Percentiles rank a stretch among this genome's conserved stretches.
phyloP scores from a whole-genome alignment of 345 rosid genomes.

The Hypericum androsaemum region DNA sequence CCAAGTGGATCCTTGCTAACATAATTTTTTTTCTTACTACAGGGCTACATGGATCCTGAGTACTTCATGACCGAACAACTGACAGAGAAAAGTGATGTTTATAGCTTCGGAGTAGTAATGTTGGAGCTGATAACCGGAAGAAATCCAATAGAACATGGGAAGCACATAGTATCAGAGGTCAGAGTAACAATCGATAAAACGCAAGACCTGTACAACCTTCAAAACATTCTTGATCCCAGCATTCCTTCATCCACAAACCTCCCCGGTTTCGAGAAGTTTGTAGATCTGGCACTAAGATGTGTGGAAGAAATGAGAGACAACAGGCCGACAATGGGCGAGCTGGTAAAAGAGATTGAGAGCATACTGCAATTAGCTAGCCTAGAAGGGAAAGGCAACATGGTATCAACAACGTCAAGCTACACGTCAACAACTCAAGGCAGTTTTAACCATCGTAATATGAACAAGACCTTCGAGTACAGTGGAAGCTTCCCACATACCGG shows the following conservation, averaged over 20 bases:
- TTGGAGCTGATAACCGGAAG: conserved; percentile 62
- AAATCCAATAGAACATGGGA: conserved; percentile 72
- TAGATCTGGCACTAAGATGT: conserved; percentile 55
- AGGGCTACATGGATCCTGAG: conserved; percentile 95
- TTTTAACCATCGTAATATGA: conserved; percentile 29
- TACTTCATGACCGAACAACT: conserved; percentile 86
- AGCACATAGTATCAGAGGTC: conserved; percentile 74
- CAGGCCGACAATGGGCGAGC: conserved; percentile 73
- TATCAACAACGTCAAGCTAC: conserved; percentile 40
- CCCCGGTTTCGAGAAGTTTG: conserved; percentile 47
- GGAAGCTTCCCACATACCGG: conserved; percentile 7
- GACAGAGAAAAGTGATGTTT: conserved; percentile 92
- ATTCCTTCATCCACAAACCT: conserved; percentile 38
- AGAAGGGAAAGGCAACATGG: conserved; percentile 44
- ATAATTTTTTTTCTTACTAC: neutral
- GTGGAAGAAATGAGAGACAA: conserved; percentile 46
- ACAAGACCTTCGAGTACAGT: conserved; percentile 21
- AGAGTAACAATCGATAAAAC: conserved; percentile 45
- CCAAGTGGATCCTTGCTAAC: neutral
- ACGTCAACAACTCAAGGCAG: conserved; percentile 26
- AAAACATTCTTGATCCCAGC: conserved; percentile 50
- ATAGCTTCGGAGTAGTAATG: conserved; percentile 82
- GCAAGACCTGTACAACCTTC: conserved; percentile 47
- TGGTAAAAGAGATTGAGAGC: conserved; percentile 60
- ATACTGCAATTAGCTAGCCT: conserved; percentile 54